Conservation (phyloP, 1,284 basidiomycete genomes). For the Cutaneotrichosporon arboriforme region DNA sequence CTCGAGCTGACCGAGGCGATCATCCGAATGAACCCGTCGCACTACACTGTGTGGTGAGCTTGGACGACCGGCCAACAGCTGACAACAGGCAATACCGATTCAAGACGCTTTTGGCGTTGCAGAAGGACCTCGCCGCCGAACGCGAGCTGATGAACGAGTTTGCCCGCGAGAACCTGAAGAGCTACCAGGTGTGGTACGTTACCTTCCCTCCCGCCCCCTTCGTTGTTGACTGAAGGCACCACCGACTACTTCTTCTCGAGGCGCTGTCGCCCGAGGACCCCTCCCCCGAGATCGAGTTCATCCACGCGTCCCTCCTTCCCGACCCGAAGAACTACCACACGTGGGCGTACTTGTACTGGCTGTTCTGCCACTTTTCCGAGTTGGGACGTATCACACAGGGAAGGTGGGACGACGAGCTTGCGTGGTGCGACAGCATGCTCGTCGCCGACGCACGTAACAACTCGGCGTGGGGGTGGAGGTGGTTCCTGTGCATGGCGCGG, state of each 20-base stretch:
- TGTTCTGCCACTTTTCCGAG: conserved; percentile 67
- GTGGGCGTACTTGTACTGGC: conserved; percentile 90
- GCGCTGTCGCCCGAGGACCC: conserved; percentile 55
- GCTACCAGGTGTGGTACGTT: conserved; percentile 83
- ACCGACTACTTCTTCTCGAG: conserved; percentile 69
- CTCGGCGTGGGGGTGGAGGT: conserved; percentile 93
- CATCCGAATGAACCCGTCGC: conserved; percentile 81
- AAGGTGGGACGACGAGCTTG: conserved; percentile 70
- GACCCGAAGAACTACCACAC: conserved; percentile 96
- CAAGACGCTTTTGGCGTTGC: conserved; percentile 65
- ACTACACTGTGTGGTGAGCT: conserved; percentile 84
- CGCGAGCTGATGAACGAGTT: conserved; percentile 76
- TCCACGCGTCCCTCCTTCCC: conserved; percentile 60
- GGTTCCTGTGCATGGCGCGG: conserved; percentile 78
- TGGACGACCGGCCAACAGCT: neutral
- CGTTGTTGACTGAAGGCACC: conserved; percentile 59
- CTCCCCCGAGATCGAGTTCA: conserved; percentile 66
- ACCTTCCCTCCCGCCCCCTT: too few relatives aligned
- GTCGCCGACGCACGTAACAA: conserved; percentile 84
- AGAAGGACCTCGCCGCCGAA: conserved; percentile 65
- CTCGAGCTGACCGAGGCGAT: conserved; percentile 78
- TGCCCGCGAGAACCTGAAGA: conserved; percentile 75
- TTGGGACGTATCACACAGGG: conserved; percentile 50
- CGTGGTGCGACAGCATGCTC: conserved; percentile 71
- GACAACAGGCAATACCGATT: conserved; percentile 80